Base-by-base conservation (phyloP, 345 rosid genomes). In the Dimocarpus longan region DNA sequence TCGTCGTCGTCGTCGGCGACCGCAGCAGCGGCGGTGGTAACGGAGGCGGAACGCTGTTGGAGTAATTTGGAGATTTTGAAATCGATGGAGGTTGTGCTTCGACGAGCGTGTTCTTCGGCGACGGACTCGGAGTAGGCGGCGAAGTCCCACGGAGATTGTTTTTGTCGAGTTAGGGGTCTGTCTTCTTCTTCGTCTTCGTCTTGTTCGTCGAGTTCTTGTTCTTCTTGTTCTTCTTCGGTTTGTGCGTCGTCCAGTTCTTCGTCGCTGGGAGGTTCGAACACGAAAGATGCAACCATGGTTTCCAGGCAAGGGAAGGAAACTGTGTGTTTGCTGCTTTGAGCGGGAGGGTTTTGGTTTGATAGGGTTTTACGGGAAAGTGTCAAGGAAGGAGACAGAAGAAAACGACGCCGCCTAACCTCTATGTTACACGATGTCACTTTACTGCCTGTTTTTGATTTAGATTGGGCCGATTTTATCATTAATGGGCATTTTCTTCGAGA, bases 81-180 rank as follows among this genome's bases (percentile, higher is more conserved):
- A 73, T 96, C 99, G 21, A 94, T 52, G 69, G 99, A 96, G 54
- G 99, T 94, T 72, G 98, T 96, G 82, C 91, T 91, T 5, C 97
- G 91, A 21, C 97, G 98, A 15, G 93, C 89, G 84, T 95, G 98
- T 82, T 95, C 99, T 60, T 95, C 98, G 21, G 93, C 91, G 1
- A 91, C 96, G 63, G 98, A 88, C 83, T 91, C 95, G 9, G 97
- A 90, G 76, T 88, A 93, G 13, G 94, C 81, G 65, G 92, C 90
- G 70, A 96, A 94, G 80, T 96, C 97, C 98, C 97, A 94, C 8
- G 98, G 98, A 13, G 99, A 94, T 65, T 92, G 98, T 5, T 81
- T 84, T 21, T 70, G 70, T 56, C 71, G 43, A 50, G 62, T 77
- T 10, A 79, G 62, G 26, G 81, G 73, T 46, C 78, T 85, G 21